A percentile compares a stretch with the other conserved stretches of the same genome.
Evolutionary conservation across 1,284 basidiomycete genomes (phyloP).

Genomic region (Omphalotus olearius): DNA sequence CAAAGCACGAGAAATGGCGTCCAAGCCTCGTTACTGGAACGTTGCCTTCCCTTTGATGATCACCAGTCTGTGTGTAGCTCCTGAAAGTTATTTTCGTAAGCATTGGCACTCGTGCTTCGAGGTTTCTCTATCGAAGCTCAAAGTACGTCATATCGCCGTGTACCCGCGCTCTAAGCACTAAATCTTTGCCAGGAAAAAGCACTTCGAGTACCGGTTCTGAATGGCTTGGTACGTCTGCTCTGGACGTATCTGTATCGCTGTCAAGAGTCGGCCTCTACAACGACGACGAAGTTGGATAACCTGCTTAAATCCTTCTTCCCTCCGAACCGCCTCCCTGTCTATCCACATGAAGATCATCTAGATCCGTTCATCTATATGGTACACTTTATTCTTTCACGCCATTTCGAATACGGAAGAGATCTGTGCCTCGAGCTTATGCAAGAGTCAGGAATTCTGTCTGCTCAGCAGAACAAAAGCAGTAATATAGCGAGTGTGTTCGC

Average conservation of each 20-base stretch:
- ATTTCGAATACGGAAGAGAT: slow-evolving; percentile 86
- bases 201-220: slow-evolving; percentile 71
- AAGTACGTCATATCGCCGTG: slow-evolving; percentile 43
- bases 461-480: slow-evolving; percentile 31
- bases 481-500: slow-evolving; percentile 45
- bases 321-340: slow-evolving; percentile 55
- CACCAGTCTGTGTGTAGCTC: slow-evolving; percentile 83
- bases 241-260: slow-evolving; percentile 97
- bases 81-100: slow-evolving; percentile 80
- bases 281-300: slow-evolving; percentile 73
- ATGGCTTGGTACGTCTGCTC: slow-evolving; percentile 79
- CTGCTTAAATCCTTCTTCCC: slow-evolving; percentile 83
- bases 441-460: slow-evolving; percentile 47
- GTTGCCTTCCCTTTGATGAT: slow-evolving; percentile 86
- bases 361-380: slow-evolving; percentile 79
- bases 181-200: slow-evolving; percentile 65
- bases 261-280: slow-evolving; percentile 78
- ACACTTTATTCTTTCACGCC: slow-evolving; percentile 81
- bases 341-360: slow-evolving; percentile 71
- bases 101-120: slow-evolving; percentile 80
- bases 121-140: slow-evolving; percentile 68
- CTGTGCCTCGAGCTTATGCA: slow-evolving; percentile 78
- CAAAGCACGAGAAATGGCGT: slow-evolving; percentile 82
- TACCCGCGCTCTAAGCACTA: slow-evolving; percentile 6
- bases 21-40: slow-evolving; percentile 89